Percentiles rank a stretch among this genome's conserved stretches.
Evolutionary conservation across 305 asterid genomes (phyloP).

Genomic region (Euphrasia arctica): DNA sequence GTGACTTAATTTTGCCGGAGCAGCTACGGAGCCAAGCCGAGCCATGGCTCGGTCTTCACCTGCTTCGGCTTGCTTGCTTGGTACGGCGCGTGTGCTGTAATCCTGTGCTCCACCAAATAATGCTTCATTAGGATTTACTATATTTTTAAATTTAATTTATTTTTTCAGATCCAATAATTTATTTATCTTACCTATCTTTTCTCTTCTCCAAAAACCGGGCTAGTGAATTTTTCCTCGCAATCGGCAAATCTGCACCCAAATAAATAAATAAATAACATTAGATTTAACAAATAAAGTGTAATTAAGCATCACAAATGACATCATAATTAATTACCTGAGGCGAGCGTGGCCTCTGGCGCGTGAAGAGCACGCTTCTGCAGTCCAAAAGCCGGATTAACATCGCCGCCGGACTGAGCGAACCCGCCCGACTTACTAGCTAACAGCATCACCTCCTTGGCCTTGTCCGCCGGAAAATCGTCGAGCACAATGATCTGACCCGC

Average conservation of each 20-base stretch:
- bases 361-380: conserved; percentile 22
- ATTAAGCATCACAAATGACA: not conserved
- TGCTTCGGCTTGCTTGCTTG: conserved; percentile 25
- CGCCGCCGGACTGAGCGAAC: conserved; percentile 22
- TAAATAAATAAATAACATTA: not conserved
- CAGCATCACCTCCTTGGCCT: conserved; percentile 37
- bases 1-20: not conserved
- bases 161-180: not conserved
- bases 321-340: conserved; percentile 22
- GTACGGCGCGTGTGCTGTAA: conserved; percentile 60
- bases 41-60: conserved; percentile 44
- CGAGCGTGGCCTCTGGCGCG: conserved; percentile 32
- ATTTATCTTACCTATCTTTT: conserved; percentile 31
- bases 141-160: not conserved
- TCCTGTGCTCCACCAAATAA: conserved; percentile 29
- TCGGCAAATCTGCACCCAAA: conserved; percentile 50
- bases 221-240: conserved; percentile 61
- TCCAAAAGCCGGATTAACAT: conserved; percentile 3
- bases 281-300: too few relatives aligned
- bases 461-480: conserved; percentile 36
- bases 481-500: conserved; percentile 41
- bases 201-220: conserved; percentile 74
- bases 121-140: not conserved
- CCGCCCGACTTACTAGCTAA: conserved; percentile 31
- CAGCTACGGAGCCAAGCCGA: conserved; percentile 39